These are phyloP conservation scores for Solanum chacoense DNA, from an alignment of 305 asterid genomes.

Conservation along the genomic window DNA sequence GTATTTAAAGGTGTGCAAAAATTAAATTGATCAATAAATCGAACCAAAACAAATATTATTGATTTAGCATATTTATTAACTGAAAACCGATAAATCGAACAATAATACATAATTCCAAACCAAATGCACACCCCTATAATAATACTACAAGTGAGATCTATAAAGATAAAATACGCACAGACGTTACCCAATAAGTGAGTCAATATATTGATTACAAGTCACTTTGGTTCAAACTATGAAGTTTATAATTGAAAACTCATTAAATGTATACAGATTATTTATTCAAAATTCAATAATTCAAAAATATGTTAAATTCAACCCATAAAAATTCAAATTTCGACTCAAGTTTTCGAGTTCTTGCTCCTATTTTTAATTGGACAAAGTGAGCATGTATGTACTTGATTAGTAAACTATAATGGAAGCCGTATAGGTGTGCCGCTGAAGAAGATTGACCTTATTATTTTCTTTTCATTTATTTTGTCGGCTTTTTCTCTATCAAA, in stretches of 20 bases:
- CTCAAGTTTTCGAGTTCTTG: neutral
- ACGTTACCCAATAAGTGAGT: neutral
- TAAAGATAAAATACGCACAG: neutral
- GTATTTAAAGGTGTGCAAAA: fast-evolving
- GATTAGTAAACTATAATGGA: neutral
- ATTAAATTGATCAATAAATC: no score
- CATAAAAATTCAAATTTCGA: neutral
- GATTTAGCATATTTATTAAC: neutral
- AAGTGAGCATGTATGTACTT: neutral
- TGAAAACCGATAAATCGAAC: no score
- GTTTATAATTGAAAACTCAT: neutral
- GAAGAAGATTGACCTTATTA: neutral
- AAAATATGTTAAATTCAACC: no score
- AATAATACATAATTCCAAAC: no score
- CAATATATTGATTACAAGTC: no score
- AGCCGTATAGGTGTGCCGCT: neutral
- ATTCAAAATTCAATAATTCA: no score
- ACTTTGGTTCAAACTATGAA: neutral
- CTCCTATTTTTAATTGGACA: neutral
- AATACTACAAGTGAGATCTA: neutral
- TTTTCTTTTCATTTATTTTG: neutral
- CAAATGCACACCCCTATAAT: neutral
- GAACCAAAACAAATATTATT: no score
- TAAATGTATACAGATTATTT: neutral
- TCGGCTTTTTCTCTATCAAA: neutral